phyloP scores from a whole-genome alignment of 352 stramenopile genomes.

The Phytopythium sindhum region DNA sequence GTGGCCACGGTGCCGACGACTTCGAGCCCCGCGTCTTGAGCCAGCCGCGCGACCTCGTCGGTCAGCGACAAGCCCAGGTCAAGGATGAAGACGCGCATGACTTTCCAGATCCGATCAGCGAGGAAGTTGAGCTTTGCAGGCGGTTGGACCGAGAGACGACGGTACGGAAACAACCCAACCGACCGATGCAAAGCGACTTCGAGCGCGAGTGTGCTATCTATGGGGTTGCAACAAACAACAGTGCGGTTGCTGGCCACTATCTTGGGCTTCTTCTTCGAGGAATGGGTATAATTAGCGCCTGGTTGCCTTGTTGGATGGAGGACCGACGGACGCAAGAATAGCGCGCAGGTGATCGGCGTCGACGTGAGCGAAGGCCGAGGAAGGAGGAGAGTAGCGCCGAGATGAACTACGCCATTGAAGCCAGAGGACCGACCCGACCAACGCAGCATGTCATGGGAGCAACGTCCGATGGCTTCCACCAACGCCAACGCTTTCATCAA shows the following conservation, averaged over 20 bases:
- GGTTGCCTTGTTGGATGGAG: background rate
- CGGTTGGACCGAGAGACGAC: background rate
- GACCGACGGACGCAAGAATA: slow-evolving; percentile 1
- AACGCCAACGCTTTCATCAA: background rate
- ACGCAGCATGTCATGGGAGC: slow-evolving; percentile 29
- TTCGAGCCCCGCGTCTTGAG: slow-evolving; percentile 64
- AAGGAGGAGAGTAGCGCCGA: background rate
- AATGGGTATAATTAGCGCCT: background rate
- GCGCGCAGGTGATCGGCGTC: background rate
- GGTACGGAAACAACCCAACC: background rate
- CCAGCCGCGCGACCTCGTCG: slow-evolving; percentile 42
- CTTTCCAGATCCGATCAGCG: background rate
- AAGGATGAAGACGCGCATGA: slow-evolving; percentile 75
- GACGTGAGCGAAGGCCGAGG: background rate
- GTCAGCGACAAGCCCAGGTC: slow-evolving; percentile 62
- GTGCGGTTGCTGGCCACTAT: background rate
- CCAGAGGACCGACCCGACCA: background rate
- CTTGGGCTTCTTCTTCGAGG: background rate
- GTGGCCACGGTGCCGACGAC: slow-evolving; percentile 53
- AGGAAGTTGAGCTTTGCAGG: background rate
- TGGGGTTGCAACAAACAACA: background rate
- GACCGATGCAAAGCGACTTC: background rate
- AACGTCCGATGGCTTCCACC: slow-evolving; percentile 11
- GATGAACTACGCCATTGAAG: background rate
- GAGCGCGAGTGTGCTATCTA: background rate